Percentiles rank a stretch among this genome's conserved stretches.
These are phyloP conservation scores for Termitomyces sp. DNA, from an alignment of 768 basidiomycete genomes.

Conservation along the genomic window DNA sequence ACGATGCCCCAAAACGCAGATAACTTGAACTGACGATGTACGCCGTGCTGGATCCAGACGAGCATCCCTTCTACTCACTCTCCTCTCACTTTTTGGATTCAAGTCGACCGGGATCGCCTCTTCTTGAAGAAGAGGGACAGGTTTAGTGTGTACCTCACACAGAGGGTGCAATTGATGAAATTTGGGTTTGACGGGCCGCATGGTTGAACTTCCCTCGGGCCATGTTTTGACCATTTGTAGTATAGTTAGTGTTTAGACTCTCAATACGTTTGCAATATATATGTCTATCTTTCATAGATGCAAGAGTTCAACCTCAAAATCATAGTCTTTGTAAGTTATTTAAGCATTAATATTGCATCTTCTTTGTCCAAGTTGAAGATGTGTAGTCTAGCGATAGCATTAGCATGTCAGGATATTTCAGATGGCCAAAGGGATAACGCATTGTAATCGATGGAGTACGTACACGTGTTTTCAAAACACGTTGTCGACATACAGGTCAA, in stretches of 20 bases:
- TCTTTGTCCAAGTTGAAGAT: conserved; percentile 11
- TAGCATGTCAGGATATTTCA: conserved; percentile 5
- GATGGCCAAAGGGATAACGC: conserved; percentile 1
- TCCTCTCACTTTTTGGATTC: conserved; percentile 5
- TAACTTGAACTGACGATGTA: conserved; percentile 13
- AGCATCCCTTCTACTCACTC: conserved; percentile 6
- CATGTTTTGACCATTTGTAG: conserved; percentile 8
- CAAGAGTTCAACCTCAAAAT: background rate
- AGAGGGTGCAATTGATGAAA: conserved; percentile 10
- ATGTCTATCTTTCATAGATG: background rate
- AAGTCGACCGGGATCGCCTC: conserved; percentile 3
- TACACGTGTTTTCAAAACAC: conserved; percentile 22
- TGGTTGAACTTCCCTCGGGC: conserved; percentile 1
- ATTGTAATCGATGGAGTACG: conserved; percentile 20
- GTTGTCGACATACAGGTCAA: conserved; percentile 11
- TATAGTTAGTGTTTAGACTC: conserved; percentile 13
- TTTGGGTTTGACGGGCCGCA: conserved; percentile 11
- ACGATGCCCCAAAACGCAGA: background rate
- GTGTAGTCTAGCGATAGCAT: conserved; percentile 2
- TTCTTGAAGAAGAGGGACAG: conserved; percentile 13
- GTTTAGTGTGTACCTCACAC: conserved; percentile 3
- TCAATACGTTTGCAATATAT: conserved; percentile 7
- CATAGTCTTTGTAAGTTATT: background rate
- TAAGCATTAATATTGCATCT: background rate
- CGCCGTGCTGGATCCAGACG: conserved; percentile 7